A percentile compares a stretch with the other conserved stretches of the same genome.
These are phyloP conservation scores for Sphenostylis stenocarpa DNA, from an alignment of 306 rosid genomes.

Conservation along the genomic window DNA sequence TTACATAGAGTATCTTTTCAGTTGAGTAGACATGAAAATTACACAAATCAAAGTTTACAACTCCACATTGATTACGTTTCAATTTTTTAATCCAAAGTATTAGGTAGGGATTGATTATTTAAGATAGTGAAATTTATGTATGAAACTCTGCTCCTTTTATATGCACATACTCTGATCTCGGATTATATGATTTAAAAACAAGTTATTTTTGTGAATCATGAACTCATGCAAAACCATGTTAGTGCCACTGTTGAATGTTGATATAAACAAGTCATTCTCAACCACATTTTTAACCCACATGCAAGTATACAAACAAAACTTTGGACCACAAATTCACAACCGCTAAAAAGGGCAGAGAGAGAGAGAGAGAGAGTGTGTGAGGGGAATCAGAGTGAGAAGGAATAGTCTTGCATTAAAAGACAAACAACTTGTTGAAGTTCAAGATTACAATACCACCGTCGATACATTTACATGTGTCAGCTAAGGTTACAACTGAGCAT, in stretches of 20 bases:
- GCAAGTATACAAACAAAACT: background rate
- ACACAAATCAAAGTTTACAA: background rate
- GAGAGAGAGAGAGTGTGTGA: background rate
- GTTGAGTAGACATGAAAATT: background rate
- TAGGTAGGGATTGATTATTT: too few species aligned
- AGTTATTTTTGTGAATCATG: too few species aligned
- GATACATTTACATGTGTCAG: slow-evolving; percentile 40
- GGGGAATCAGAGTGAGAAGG: background rate
- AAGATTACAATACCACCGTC: slow-evolving; percentile 25
- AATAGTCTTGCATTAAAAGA: background rate
- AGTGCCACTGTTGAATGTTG: background rate
- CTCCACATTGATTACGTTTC: background rate
- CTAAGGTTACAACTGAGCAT: slow-evolving; percentile 31
- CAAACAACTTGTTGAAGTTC: slow-evolving; percentile 31
- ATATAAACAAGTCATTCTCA: background rate
- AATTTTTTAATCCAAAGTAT: too few species aligned
- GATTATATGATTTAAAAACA: too few species aligned
- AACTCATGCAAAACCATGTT: too few species aligned
- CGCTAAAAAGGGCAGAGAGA: slow-evolving; percentile 7
- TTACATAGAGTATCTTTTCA: background rate
- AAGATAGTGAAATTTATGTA: too few species aligned
- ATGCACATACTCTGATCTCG: too few species aligned
- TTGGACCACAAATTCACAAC: slow-evolving; percentile 27
- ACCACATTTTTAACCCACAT: background rate
- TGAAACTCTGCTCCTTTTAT: too few species aligned